Evolutionary conservation across 2,329 filamentous ascomycete species (phyloP).

Genomic region (Fusarium virguliforme): DNA sequence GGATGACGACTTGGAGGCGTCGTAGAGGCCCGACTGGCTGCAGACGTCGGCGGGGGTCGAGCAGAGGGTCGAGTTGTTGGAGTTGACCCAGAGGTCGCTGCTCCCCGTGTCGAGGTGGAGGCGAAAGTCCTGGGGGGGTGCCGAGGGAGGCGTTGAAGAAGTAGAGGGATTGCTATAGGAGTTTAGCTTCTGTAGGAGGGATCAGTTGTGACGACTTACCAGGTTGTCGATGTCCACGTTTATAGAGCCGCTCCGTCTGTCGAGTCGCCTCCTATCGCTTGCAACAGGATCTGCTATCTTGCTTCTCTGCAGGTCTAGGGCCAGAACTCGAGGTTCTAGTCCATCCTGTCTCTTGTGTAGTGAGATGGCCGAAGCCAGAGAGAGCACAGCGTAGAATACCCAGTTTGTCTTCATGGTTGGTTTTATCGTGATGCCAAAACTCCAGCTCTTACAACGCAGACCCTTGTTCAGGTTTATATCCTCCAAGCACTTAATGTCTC

Average conservation of each 20-base stretch:
- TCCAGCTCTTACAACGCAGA: constrained; percentile 7
- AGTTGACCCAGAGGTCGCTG: constrained; percentile 81
- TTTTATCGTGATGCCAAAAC: neutral
- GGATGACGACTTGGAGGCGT: constrained; percentile 80
- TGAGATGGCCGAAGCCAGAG: constrained; percentile 49
- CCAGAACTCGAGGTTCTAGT: constrained; percentile 61
- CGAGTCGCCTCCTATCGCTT: constrained; percentile 61
- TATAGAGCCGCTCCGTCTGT: constrained; percentile 62
- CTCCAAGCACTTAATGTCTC: neutral
- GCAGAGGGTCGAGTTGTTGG: constrained; percentile 74
- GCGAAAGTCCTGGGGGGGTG: constrained; percentile 71
- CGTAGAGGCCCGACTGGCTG: constrained; percentile 75
- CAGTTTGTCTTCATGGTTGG: constrained; percentile 58
- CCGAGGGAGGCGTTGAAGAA: constrained; percentile 75
- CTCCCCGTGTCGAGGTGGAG: constrained; percentile 79
- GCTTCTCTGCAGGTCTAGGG: constrained; percentile 60
- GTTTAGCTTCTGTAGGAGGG: too few species aligned
- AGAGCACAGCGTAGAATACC: constrained; percentile 47
- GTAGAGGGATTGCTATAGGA: constrained; percentile 72
- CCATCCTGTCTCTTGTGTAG: constrained; percentile 53
- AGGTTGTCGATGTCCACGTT: constrained; percentile 69
- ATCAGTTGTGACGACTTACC: constrained; percentile 56
- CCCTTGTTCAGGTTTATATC: constrained; percentile 21
- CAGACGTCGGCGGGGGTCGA: constrained; percentile 67
- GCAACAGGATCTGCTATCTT: constrained; percentile 60